Conservation (phyloP, 306 rosid species). For the Potentilla sterilis region DNA sequence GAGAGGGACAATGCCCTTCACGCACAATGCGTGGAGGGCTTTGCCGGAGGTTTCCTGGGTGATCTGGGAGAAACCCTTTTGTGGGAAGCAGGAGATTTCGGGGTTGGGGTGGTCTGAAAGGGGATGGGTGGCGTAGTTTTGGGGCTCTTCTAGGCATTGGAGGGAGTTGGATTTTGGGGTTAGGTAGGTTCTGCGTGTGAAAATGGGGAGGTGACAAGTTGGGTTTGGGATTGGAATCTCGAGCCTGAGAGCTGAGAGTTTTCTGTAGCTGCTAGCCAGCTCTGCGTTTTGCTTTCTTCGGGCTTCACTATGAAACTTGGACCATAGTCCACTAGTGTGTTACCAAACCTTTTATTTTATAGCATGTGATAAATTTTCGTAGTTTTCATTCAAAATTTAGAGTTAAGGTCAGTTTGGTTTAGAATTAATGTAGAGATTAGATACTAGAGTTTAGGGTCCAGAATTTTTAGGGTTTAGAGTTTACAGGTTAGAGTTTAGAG, state of each 20-base stretch:
- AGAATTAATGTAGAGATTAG: too few relatives aligned
- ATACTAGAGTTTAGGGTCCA: too few relatives aligned
- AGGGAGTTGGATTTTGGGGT: conserved; percentile 18
- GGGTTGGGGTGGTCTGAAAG: conserved; percentile 55
- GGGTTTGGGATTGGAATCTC: conserved; percentile 29
- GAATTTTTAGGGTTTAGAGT: too few relatives aligned
- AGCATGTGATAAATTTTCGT: too few relatives aligned
- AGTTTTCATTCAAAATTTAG: too few relatives aligned
- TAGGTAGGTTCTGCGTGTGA: conserved; percentile 26
- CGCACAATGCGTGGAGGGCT: conserved; percentile 62
- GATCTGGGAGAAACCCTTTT: conserved; percentile 73
- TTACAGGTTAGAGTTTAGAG: too few relatives aligned
- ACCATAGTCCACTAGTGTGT: not conserved
- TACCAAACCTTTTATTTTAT: too few relatives aligned
- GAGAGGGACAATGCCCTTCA: conserved; percentile 51
- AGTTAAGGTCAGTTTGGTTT: too few relatives aligned
- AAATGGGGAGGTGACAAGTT: conserved; percentile 9
- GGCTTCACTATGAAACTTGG: not conserved
- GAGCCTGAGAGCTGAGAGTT: conserved; percentile 32
- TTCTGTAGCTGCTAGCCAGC: conserved; percentile 48
- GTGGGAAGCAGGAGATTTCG: conserved; percentile 60
- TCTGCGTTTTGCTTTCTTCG: conserved; percentile 20
- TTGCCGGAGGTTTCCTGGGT: conserved; percentile 52
- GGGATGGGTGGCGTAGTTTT: conserved; percentile 24
- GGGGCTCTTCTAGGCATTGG: conserved; percentile 42